Conservation (phyloP, 2,329 filamentous ascomycete species). For the Aspergillus glaucus region DNA sequence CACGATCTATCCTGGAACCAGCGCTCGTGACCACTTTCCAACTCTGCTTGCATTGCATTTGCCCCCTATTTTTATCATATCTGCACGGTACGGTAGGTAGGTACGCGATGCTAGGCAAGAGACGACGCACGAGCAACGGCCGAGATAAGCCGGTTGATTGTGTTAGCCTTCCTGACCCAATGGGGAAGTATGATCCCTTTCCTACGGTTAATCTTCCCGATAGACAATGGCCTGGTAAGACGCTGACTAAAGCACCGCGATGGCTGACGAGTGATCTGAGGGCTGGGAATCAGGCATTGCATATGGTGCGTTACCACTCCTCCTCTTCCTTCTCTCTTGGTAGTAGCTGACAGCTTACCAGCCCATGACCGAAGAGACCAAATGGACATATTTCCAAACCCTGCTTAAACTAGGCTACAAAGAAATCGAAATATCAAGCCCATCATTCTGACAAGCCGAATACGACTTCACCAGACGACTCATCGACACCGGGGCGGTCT, state of each 20-base stretch:
- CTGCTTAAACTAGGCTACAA: conserved; percentile 89
- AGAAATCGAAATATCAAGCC: conserved; percentile 95
- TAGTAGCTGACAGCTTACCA: background rate
- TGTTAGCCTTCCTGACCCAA: conserved; percentile 28
- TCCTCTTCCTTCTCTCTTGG: background rate
- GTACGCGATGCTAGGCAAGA: no score
- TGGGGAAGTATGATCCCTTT: conserved; percentile 43
- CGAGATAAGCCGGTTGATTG: no score
- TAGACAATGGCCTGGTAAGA: conserved; percentile 71
- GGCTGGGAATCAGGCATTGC: conserved; percentile 89
- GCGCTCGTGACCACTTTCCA: no score
- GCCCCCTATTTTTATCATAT: no score
- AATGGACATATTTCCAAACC: conserved; percentile 93
- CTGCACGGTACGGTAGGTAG: no score
- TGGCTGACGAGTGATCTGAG: conserved; percentile 86
- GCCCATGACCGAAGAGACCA: conserved; percentile 70
- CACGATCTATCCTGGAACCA: no score
- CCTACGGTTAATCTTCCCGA: conserved; percentile 44
- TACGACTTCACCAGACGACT: conserved; percentile 89
- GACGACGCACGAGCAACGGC: no score
- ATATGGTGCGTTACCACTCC: conserved; percentile 40
- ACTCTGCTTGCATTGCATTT: no score
- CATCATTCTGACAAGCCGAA: conserved; percentile 88
- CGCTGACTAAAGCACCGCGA: conserved; percentile 74
- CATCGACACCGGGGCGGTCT: conserved; percentile 74